phyloP scores from a whole-genome alignment of 2,329 filamentous ascomycete species.

The Mariannaea elegans region DNA sequence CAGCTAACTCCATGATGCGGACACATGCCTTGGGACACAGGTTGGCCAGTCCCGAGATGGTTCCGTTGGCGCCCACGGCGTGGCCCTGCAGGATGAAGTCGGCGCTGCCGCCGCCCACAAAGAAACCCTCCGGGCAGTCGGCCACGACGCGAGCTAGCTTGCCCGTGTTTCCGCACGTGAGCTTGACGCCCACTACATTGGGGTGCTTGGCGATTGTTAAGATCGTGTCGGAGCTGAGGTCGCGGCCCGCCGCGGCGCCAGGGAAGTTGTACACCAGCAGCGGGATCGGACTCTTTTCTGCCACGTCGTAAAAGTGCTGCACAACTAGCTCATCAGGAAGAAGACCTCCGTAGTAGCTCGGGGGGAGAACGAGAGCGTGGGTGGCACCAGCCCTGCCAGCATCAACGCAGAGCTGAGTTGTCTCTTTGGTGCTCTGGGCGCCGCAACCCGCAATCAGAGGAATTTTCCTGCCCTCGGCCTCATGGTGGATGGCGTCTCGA shows the following conservation, averaged over 20 bases:
- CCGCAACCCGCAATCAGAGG: constrained; percentile 78
- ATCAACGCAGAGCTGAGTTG: constrained; percentile 74
- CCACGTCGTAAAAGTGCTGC: constrained; percentile 71
- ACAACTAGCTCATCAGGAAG: constrained; percentile 61
- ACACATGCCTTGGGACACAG: constrained; percentile 50
- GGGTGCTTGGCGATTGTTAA: constrained; percentile 60
- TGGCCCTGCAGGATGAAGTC: constrained; percentile 54
- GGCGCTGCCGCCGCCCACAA: constrained; percentile 50
- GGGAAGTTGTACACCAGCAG: constrained; percentile 75
- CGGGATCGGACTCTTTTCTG: constrained; percentile 66
- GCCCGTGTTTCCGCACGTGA: constrained; percentile 72
- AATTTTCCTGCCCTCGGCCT: constrained; percentile 31
- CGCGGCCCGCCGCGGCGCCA: constrained; percentile 66
- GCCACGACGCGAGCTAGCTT: constrained; percentile 64
- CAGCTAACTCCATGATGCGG: constrained; percentile 46
- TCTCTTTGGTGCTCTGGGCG: constrained; percentile 78
- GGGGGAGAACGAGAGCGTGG: constrained; percentile 79
- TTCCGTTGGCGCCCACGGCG: constrained; percentile 50
- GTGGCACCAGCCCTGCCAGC: constrained; percentile 77
- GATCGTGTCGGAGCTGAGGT: constrained; percentile 68
- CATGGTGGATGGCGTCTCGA: constrained; percentile 39
- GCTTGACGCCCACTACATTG: constrained; percentile 71
- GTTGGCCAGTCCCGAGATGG: constrained; percentile 53
- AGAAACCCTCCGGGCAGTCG: constrained; percentile 46
- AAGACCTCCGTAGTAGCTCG: constrained; percentile 78